Evolutionary conservation across 2,329 filamentous ascomycete genomes (phyloP).

Genomic region (Arthrobotrys musiformis): DNA sequence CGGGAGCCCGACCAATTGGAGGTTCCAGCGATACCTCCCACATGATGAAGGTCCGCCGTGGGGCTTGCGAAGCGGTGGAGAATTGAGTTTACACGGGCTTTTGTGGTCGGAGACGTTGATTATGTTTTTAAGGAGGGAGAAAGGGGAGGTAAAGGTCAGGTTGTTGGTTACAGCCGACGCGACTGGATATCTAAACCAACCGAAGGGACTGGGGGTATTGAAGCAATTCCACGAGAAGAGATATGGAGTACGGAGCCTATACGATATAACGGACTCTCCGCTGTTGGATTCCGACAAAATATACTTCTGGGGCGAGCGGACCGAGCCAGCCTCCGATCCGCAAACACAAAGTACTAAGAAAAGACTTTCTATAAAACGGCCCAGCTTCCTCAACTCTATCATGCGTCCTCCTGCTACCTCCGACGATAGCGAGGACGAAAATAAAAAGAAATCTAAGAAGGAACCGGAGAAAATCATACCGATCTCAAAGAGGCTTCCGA

Average conservation of each 20-base stretch:
- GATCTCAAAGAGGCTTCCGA: conserved; percentile 4
- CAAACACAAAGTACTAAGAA: neutral
- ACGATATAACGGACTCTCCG: conserved; percentile 28
- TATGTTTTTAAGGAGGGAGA: conserved; percentile 1
- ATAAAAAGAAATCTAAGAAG: no score
- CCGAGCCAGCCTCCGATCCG: no score
- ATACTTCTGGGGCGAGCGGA: conserved; percentile 21
- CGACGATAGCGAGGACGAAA: no score
- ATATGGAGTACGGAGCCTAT: conserved; percentile 15
- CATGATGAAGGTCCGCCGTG: conserved; percentile 35
- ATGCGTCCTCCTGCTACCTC: no score
- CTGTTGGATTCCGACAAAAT: conserved; percentile 21
- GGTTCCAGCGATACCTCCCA: conserved; percentile 18
- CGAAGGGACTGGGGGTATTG: conserved; percentile 2
- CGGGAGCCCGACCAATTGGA: neutral
- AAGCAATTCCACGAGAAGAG: conserved; percentile 26
- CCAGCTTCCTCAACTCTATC: no score
- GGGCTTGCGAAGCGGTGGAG: conserved; percentile 11
- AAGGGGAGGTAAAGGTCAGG: neutral
- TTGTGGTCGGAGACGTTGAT: conserved; percentile 24
- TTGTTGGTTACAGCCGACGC: neutral
- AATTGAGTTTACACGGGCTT: conserved; percentile 28
- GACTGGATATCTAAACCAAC: neutral
- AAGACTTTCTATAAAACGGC: neutral
- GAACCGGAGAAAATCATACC: no score